These are phyloP conservation scores for Phaeosphaeria sp. DNA, from an alignment of 2,329 filamentous ascomycete genomes.

Conservation along the genomic window DNA sequence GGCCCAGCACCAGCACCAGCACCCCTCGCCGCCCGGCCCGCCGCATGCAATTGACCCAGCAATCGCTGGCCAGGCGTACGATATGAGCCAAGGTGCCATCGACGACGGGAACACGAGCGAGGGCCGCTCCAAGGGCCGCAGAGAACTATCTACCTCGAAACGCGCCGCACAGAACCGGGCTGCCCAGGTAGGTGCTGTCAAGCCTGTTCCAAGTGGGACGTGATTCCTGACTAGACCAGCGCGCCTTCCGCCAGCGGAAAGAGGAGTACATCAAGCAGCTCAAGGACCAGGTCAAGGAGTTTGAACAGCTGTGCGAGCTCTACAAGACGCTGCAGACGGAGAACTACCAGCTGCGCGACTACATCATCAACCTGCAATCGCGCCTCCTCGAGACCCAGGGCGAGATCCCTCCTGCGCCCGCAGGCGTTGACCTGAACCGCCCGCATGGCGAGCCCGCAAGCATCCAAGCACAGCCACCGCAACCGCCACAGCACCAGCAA, in stretches of 20 bases:
- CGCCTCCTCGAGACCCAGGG: conserved; percentile 82
- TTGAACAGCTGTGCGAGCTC: conserved; percentile 74
- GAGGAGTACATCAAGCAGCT: conserved; percentile 98
- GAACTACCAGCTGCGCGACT: conserved; percentile 90
- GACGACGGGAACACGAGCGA: conserved; percentile 53
- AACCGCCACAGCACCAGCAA: conserved; percentile 24
- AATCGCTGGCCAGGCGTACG: conserved; percentile 59
- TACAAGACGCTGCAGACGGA: conserved; percentile 85
- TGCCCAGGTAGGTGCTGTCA: conserved; percentile 74
- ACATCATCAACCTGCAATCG: conserved; percentile 88
- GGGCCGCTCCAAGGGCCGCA: conserved; percentile 70
- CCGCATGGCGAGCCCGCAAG: conserved; percentile 50
- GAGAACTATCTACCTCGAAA: conserved; percentile 94
- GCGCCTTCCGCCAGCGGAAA: conserved; percentile 96
- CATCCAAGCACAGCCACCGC: conserved; percentile 18
- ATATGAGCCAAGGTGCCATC: conserved; percentile 56
- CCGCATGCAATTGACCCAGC: conserved; percentile 65
- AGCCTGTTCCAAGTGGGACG: conserved; percentile 3
- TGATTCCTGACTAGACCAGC: conserved; percentile 59
- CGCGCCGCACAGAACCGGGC: conserved; percentile 95
- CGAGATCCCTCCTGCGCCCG: conserved; percentile 83
- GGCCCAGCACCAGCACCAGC: conserved; percentile 27
- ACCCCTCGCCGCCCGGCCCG: conserved; percentile 52
- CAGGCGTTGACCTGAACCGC: conserved; percentile 74
- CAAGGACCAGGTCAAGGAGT: conserved; percentile 89